These are phyloP conservation scores for Aspergillus cristatus DNA, from an alignment of 495 filamentous ascomycete species.

Conservation along the genomic window DNA sequence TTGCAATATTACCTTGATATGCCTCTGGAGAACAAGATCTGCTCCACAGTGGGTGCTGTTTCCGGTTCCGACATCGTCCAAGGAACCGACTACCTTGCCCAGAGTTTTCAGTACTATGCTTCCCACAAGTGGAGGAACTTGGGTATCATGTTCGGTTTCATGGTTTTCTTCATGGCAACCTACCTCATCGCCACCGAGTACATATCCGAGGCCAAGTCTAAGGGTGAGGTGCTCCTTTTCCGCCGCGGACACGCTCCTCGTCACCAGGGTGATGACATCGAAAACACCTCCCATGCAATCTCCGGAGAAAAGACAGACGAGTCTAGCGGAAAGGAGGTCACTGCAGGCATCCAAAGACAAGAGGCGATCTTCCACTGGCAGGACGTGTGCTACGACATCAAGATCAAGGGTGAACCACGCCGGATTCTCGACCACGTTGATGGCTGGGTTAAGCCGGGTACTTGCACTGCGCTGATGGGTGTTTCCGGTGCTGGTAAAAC, in stretches of 20 bases:
- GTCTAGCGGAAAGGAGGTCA: conserved; percentile 16
- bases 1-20: conserved; percentile 21
- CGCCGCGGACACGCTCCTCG: conserved; percentile 31
- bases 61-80: conserved; percentile 36
- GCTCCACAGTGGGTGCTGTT: conserved; percentile 44
- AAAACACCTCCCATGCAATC: conserved; percentile 19
- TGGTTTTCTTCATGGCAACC: conserved; percentile 48
- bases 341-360: conserved; percentile 45
- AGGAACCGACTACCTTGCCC: conserved; percentile 43
- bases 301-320: conserved; percentile 35
- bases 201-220: conserved; percentile 39
- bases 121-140: conserved; percentile 62
- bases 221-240: conserved; percentile 46
- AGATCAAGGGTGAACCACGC: conserved; percentile 49
- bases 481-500: conserved; percentile 60
- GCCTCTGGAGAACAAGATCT: conserved; percentile 27
- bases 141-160: conserved; percentile 59
- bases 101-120: conserved; percentile 47
- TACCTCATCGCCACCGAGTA: conserved; percentile 38
- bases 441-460: conserved; percentile 59
- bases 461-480: conserved; percentile 57
- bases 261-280: conserved; percentile 17
- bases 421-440: conserved; percentile 54
- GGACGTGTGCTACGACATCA: conserved; percentile 64
- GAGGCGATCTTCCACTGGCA: conserved; percentile 74